phyloP scores from a whole-genome alignment of 257 asterid genomes.

The Jaltomata sinuosa region DNA sequence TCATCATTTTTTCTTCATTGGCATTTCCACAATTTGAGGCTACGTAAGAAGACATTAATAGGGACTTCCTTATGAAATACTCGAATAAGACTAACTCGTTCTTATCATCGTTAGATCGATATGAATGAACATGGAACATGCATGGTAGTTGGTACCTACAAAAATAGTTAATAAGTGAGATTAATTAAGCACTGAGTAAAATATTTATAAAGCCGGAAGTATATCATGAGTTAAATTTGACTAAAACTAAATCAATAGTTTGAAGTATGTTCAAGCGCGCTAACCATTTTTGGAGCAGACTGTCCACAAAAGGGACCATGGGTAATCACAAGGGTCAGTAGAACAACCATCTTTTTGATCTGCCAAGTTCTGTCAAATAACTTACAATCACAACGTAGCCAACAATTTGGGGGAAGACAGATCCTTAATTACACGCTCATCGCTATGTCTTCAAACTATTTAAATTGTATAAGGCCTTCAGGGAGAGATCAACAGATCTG shows the following conservation, averaged over 20 bases:
- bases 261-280: not conserved
- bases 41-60: too few species aligned
- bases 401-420: conserved; percentile 28
- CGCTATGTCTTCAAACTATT: conserved; percentile 35
- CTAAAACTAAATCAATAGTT: too few species aligned
- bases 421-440: conserved; percentile 37
- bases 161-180: not conserved
- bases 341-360: conserved; percentile 23
- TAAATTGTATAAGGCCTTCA: conserved; percentile 30
- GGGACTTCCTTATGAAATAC: too few species aligned
- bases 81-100: conserved; percentile 38
- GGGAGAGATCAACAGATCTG: too few species aligned
- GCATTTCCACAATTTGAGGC: conserved; percentile 23
- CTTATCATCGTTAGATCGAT: not conserved
- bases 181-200: too few species aligned
- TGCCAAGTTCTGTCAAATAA: conserved; percentile 13
- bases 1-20: conserved; percentile 16
- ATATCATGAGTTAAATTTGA: too few species aligned
- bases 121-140: conserved; percentile 50
- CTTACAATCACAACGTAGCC: too few species aligned
- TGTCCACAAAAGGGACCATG: conserved; percentile 56
- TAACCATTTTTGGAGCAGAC: conserved; percentile 54
- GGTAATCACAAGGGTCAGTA: conserved; percentile 42
- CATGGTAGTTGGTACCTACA: conserved; percentile 16
- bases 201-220: too few species aligned